phyloP scores from a whole-genome alignment of 768 basidiomycete genomes.

The Royoungia palumana region DNA sequence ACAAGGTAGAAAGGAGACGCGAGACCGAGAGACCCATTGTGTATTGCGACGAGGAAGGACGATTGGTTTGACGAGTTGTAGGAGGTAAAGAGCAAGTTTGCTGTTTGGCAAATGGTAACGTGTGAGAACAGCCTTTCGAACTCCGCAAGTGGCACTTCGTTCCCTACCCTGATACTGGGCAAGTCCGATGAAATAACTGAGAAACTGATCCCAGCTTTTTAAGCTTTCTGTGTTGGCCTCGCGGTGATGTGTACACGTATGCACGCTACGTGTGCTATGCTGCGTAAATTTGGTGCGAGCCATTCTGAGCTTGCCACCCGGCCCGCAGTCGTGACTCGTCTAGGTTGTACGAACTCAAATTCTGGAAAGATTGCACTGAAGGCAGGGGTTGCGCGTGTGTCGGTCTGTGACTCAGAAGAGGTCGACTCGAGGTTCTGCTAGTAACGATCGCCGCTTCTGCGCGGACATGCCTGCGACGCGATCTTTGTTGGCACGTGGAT shows the following conservation, averaged over 20 bases:
- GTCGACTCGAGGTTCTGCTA: too few species aligned
- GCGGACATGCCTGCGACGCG: background rate
- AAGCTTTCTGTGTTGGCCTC: background rate
- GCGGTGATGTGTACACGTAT: constrained; percentile 7
- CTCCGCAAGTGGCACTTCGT: constrained; percentile 29
- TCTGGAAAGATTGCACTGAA: too few species aligned
- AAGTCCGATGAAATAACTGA: background rate
- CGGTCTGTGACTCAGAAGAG: background rate
- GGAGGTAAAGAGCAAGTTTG: constrained; percentile 34
- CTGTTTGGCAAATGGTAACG: constrained; percentile 24
- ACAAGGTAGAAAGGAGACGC: constrained; percentile 73
- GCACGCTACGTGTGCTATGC: constrained; percentile 18
- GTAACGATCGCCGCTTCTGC: background rate
- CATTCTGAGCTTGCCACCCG: background rate
- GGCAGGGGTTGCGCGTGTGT: background rate
- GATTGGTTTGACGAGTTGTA: constrained; percentile 26
- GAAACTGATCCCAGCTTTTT: background rate
- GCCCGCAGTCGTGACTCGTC: background rate
- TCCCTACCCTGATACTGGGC: constrained; percentile 1
- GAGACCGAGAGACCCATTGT: constrained; percentile 81
- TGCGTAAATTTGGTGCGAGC: constrained; percentile 1
- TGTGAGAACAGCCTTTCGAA: constrained; percentile 33
- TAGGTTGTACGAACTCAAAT: too few species aligned
- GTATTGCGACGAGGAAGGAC: constrained; percentile 32
- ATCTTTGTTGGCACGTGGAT: constrained; percentile 9